phyloP scores from a whole-genome alignment of 306 rosid genomes.

The Dryas octopetala region DNA sequence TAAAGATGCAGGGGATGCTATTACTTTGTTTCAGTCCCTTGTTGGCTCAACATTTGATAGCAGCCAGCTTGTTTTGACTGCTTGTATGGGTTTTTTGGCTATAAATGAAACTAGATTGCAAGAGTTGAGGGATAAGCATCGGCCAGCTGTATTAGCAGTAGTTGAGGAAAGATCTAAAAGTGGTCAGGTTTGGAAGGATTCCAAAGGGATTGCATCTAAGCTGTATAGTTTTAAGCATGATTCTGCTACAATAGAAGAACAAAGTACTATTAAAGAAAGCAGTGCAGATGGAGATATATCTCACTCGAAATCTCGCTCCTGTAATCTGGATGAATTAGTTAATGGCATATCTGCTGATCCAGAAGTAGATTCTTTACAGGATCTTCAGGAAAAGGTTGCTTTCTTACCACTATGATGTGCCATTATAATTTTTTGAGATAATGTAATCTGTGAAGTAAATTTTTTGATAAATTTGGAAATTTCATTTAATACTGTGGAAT shows the following conservation, averaged over 20 bases:
- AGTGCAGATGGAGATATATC: slow-evolving; percentile 34
- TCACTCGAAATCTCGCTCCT: slow-evolving; percentile 34
- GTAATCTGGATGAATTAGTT: slow-evolving; percentile 58
- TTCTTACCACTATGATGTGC: slow-evolving; percentile 9
- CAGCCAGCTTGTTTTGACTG: slow-evolving; percentile 92
- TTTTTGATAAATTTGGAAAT: neutral
- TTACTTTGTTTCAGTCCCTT: slow-evolving; percentile 79
- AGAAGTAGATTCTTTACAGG: slow-evolving; percentile 62
- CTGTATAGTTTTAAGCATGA: slow-evolving; percentile 86
- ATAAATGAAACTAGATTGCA: slow-evolving; percentile 74
- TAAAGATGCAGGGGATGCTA: slow-evolving; percentile 93
- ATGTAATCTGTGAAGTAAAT: neutral
- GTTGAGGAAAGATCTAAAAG: slow-evolving; percentile 68
- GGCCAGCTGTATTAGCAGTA: slow-evolving; percentile 63
- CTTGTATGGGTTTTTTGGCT: slow-evolving; percentile 87
- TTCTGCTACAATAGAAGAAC: slow-evolving; percentile 52
- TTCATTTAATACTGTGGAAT: neutral
- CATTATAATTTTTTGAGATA: neutral
- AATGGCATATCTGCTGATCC: slow-evolving; percentile 55
- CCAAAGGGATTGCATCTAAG: slow-evolving; percentile 87
- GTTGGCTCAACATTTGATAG: slow-evolving; percentile 90
- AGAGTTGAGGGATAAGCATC: slow-evolving; percentile 76
- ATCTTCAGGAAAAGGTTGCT: slow-evolving; percentile 88
- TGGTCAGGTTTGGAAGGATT: slow-evolving; percentile 73
- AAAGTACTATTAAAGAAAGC: slow-evolving; percentile 33